phyloP scores from a whole-genome alignment of 495 filamentous ascomycete genomes.

The Penicillium bialowiezense region DNA sequence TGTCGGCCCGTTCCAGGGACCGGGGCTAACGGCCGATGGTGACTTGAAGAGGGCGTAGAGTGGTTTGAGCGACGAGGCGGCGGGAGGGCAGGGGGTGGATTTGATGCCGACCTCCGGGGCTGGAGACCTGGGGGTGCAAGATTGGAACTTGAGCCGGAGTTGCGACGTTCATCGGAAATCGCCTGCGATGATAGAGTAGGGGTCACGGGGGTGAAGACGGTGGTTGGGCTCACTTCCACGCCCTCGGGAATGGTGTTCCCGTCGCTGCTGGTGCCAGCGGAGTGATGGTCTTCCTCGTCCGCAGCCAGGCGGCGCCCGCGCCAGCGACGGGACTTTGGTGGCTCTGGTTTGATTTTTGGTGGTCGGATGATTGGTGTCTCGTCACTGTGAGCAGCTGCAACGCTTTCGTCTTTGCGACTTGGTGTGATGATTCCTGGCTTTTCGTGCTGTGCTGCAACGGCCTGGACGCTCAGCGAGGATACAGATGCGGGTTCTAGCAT shows the following conservation, averaged over 20 bases:
- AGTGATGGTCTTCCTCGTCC: conserved; percentile 26
- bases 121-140: conserved; percentile 26
- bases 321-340: conserved; percentile 45
- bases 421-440: conserved; percentile 85
- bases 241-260: conserved; percentile 33
- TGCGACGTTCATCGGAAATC: conserved; percentile 17
- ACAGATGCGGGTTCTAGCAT: conserved; percentile 48
- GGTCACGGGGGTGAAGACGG: conserved; percentile 18
- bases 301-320: conserved; percentile 30
- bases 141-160: conserved; percentile 27
- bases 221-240: conserved; percentile 19
- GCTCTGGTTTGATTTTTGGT: conserved; percentile 41
- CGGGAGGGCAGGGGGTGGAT: conserved; percentile 40
- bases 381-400: conserved; percentile 10
- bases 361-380: conserved; percentile 20
- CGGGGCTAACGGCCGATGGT: conserved; percentile 21
- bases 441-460: conserved; percentile 75
- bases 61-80: conserved; percentile 36
- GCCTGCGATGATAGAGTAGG: conserved; percentile 5
- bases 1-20: conserved; percentile 16
- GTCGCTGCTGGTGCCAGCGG: conserved; percentile 24
- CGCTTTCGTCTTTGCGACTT: conserved; percentile 51
- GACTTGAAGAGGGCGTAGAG: conserved; percentile 23
- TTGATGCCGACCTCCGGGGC: conserved; percentile 36
- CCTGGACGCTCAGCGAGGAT: conserved; percentile 64